phyloP scores from a whole-genome alignment of 164 flowering plant genomes.

The Chimonanthus praecox region DNA sequence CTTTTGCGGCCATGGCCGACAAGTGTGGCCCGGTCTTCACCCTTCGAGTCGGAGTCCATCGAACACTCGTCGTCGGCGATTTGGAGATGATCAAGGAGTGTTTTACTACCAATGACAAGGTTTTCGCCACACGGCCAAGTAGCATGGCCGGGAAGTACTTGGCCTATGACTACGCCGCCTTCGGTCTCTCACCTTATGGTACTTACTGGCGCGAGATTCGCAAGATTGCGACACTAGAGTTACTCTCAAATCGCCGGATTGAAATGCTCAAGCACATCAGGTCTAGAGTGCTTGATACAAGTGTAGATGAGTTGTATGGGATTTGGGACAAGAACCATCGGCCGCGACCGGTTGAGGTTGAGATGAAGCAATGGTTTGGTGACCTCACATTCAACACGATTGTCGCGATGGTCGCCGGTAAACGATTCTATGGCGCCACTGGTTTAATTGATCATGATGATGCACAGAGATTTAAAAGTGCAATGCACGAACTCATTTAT shows the following conservation, averaged over 20 bases:
- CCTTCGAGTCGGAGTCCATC: slow-evolving; percentile 5
- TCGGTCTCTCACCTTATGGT: slow-evolving; percentile 9
- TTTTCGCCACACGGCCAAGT: slow-evolving; percentile 7
- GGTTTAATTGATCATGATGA: neutral
- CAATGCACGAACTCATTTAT: neutral
- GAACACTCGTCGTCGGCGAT: slow-evolving; percentile 3
- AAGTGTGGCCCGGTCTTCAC: slow-evolving; percentile 10
- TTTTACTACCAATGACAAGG: slow-evolving; percentile 12
- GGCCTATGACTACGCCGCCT: slow-evolving; percentile 8
- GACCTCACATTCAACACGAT: slow-evolving; percentile 2
- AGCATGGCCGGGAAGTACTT: neutral
- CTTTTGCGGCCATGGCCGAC: slow-evolving; percentile 11
- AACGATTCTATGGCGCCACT: neutral
- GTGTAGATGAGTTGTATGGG: neutral
- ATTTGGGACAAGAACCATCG: neutral
- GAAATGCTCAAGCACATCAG: slow-evolving; percentile 4
- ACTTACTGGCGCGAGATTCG: slow-evolving; percentile 14
- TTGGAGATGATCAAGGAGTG: slow-evolving; percentile 9
- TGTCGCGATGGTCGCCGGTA: slow-evolving; percentile 5
- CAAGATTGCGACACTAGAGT: slow-evolving; percentile 4
- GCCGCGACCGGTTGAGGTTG: neutral
- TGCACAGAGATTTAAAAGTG: neutral
- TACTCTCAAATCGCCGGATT: slow-evolving; percentile 5
- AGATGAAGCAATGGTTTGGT: neutral
- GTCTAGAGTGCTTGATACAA: neutral